A percentile compares a stretch with the other conserved stretches of the same genome.
Evolutionary conservation across 208 protist genomes (phyloP).

Genomic region (Crithidia bombi): DNA sequence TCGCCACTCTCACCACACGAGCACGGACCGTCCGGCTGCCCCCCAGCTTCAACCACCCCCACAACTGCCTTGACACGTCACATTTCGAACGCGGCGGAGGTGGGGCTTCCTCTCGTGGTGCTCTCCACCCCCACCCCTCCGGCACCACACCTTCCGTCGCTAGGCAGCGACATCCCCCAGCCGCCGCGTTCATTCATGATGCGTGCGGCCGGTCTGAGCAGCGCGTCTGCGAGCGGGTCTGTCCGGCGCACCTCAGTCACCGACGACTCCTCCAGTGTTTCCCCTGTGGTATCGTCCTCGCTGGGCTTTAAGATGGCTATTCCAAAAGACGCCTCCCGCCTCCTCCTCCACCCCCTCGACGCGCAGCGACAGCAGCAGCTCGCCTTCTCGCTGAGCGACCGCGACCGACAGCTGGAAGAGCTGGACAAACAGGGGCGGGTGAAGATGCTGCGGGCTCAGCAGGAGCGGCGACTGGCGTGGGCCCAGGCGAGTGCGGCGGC

Average conservation of each 20-base stretch:
- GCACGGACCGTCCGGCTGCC: not conserved
- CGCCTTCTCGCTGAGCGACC: constrained; percentile 40
- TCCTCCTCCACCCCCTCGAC: constrained; percentile 60
- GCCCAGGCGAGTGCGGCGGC: constrained; percentile 43
- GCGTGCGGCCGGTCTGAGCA: not conserved
- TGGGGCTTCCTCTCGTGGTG: not conserved
- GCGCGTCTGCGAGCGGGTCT: constrained; percentile 1
- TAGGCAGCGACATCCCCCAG: too few species aligned
- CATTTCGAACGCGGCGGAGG: not conserved
- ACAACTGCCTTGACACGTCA: too few species aligned
- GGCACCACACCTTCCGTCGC: not conserved
- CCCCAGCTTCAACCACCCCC: too few species aligned
- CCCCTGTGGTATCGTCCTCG: not conserved
- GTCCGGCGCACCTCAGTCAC: not conserved
- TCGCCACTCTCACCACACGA: not conserved
- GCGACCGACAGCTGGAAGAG: constrained; percentile 43
- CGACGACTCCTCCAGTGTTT: too few species aligned
- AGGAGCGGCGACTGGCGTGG: constrained; percentile 57
- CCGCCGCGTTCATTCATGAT: not conserved
- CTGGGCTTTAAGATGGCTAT: constrained; percentile 26
- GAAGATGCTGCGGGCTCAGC: constrained; percentile 52
- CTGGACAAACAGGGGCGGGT: constrained; percentile 45
- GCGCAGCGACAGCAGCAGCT: constrained; percentile 41
- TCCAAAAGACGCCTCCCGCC: constrained; percentile 42
- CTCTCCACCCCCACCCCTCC: not conserved